Evolutionary conservation across 2,329 filamentous ascomycete species (phyloP), one percentile per base, ranked within the genome.

Genomic region (Cladophialophora immunda): DNA sequence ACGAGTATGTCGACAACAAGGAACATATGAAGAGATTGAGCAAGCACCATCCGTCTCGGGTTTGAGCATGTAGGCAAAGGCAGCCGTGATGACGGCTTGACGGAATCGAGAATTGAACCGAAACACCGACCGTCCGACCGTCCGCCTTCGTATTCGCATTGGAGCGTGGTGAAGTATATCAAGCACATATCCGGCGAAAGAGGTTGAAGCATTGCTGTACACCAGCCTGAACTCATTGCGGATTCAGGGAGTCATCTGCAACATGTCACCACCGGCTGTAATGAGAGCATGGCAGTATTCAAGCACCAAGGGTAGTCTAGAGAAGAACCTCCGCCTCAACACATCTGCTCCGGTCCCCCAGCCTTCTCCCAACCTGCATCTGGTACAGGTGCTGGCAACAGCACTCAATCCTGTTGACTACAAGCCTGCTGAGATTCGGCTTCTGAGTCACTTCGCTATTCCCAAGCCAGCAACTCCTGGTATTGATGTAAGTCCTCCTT

Each of bases 391-490:
- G 8, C 76, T 84, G 64, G 79, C 81, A 64, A 80, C 81, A 32
- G 78, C 84, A 29, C 74, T 90, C 68, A 91, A 90, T 74, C 88
- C 88, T 0, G 84, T 85, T 38, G 89, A 91, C 80, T 86, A 88
- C 81, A 90, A 91, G 75, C 71, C 85, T 1, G 80, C 86, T 7
- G 87, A 90, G 72, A 77, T 82, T 29, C 75, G 81, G 0, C 30
- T 82, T 4, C 59, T 85, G 9, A 75, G 75, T 2, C 77, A 79
- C 6, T 68, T 80, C 25, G 41, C 81, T 0, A 76, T 84, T 56
- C 73, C 76, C 13, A 76, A 76, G 3, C 81, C 83, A 0, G 84
- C 82, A 2, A 81, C 81, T 0, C 85, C 85, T 0, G 82, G 83
- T 0, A 78, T 84, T 73, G 84, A 86, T 74, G 45, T 50, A 50